A percentile compares a stretch with the other conserved stretches of the same genome.
These are phyloP conservation scores for Phycomyces nitens DNA, from an alignment of 192 early-diverging fungal species.

Conservation along the genomic window DNA sequence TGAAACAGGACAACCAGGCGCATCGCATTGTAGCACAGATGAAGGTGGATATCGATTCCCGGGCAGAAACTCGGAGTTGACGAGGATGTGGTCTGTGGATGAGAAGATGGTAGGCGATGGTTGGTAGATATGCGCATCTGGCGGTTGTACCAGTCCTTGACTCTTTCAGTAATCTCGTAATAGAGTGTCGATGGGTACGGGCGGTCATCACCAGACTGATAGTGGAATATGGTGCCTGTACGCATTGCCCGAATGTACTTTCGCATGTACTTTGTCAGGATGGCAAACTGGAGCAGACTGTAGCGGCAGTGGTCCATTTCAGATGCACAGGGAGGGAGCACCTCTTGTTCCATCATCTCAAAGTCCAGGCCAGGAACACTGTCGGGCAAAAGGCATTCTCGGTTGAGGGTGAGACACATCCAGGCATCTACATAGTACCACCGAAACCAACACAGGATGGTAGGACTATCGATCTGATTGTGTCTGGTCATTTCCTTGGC, in stretches of 20 bases:
- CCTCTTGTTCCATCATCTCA: neutral
- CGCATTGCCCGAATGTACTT: slow-evolving; percentile 10
- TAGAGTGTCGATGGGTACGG: neutral
- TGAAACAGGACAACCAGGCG: slow-evolving; percentile 20
- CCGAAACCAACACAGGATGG: slow-evolving; percentile 16
- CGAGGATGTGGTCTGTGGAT: neutral
- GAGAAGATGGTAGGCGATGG: too few species aligned
- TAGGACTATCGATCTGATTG: neutral
- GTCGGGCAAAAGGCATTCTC: slow-evolving; percentile 11
- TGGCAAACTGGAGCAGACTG: slow-evolving; percentile 10
- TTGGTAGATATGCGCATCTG: neutral
- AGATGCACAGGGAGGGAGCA: neutral
- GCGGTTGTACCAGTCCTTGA: slow-evolving; percentile 10
- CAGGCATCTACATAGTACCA: slow-evolving; percentile 35
- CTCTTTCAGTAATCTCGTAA: neutral
- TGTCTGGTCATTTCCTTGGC: neutral
- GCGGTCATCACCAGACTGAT: neutral
- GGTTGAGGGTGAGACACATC: slow-evolving; percentile 18
- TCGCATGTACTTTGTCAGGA: slow-evolving; percentile 17
- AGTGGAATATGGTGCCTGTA: neutral
- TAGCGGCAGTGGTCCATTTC: neutral
- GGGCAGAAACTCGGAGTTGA: slow-evolving; percentile 6
- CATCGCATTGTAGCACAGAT: slow-evolving; percentile 28
- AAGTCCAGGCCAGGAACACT: neutral
- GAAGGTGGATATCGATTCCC: slow-evolving; percentile 20